Evolutionary conservation across 192 early-diverging fungal genomes (phyloP), one percentile per base, ranked within the genome.

Genomic region (Entophlyctis luteolus): DNA sequence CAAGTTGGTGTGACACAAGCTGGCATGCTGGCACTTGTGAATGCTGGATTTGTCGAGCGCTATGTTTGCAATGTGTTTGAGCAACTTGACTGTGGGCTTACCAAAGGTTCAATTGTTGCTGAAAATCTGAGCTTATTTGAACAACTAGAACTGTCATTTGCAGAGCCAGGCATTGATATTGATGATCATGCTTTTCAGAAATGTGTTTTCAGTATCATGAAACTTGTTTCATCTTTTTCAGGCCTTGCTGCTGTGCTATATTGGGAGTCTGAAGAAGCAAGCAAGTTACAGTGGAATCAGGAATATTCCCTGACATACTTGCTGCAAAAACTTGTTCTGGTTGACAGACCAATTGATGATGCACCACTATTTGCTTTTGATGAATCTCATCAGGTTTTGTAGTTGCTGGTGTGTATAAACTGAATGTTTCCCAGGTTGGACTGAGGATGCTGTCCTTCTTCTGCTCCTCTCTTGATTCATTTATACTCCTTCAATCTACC

Each of bases 11-110:
- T 75, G 2, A 80, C 81, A 4, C 36, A 53, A 32, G 39, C 72
- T 25, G 81, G 81, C 1, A 78, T 80, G 74, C 57, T 71, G 25
- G 78, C 81, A 2, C 62, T 83, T 22, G 72, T 55, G 46, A 55
- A 69, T 37, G 67, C 76, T 4, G 72, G 75, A 5, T 55, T 79
- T 32, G 65, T 78, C 16, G 31, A 66, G 28, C 57, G 58, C 1
- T 71, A 72, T 48, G 49, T 83, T 34, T 37, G 52, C n/a, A 77
- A 78, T 50, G 33, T 83, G 38, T 80, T 75, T 75, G 33, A 39
- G 0, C 42, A 67, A 20, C 59, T 80, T 31, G 76, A 80, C 31
- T 71, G 31, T 31, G 60, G 60, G 47, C 8, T 32, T 1, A 18
- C 1, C 36, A 8, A 18, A 25, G 8, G 27, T 62, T 46, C 10